phyloP scores from a whole-genome alignment of 2,329 filamentous ascomycete genomes.

The Metarhizium sp. region DNA sequence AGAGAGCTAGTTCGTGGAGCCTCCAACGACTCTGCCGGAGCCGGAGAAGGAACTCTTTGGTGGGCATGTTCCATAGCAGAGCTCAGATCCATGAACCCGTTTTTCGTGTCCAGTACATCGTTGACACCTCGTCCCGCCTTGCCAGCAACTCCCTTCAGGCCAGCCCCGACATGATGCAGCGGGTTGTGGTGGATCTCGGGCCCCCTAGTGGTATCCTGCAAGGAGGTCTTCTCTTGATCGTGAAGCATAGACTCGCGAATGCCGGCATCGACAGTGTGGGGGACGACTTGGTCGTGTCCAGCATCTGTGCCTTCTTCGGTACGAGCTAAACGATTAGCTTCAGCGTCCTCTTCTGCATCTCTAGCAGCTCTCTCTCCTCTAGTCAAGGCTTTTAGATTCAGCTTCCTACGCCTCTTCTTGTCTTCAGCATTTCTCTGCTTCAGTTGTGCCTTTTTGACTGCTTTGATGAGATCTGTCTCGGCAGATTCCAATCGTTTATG shows the following conservation, averaged over 20 bases:
- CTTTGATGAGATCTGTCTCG: slow-evolving; percentile 74
- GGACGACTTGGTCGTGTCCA: slow-evolving; percentile 43
- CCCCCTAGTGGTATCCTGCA: slow-evolving; percentile 5
- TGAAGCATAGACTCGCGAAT: slow-evolving; percentile 29
- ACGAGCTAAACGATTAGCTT: slow-evolving; percentile 41
- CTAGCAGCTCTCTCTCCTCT: slow-evolving; percentile 41
- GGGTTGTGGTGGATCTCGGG: slow-evolving; percentile 17
- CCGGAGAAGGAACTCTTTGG: slow-evolving; percentile 11
- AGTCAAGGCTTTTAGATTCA: slow-evolving; percentile 36
- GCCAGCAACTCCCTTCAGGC: slow-evolving; percentile 33
- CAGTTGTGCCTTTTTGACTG: slow-evolving; percentile 70
- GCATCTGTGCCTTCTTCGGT: slow-evolving; percentile 38
- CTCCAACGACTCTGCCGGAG: slow-evolving; percentile 20
- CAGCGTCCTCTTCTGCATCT: slow-evolving; percentile 37
- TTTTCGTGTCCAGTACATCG: slow-evolving; percentile 42
- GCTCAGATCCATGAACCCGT: slow-evolving; percentile 38
- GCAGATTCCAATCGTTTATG: slow-evolving; percentile 67
- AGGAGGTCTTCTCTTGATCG: not conserved
- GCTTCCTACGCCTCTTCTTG: slow-evolving; percentile 50
- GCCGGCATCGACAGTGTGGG: slow-evolving; percentile 39
- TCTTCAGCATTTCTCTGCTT: slow-evolving; percentile 56
- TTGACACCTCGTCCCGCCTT: slow-evolving; percentile 42
- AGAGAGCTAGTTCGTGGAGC: slow-evolving; percentile 25
- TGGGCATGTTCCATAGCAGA: not conserved
- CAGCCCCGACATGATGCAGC: slow-evolving; percentile 38